Percentiles rank a stretch among this genome's conserved stretches.
phyloP scores from a whole-genome alignment of 176 grass and related monocot genomes.

The Aegilops tauschii region DNA sequence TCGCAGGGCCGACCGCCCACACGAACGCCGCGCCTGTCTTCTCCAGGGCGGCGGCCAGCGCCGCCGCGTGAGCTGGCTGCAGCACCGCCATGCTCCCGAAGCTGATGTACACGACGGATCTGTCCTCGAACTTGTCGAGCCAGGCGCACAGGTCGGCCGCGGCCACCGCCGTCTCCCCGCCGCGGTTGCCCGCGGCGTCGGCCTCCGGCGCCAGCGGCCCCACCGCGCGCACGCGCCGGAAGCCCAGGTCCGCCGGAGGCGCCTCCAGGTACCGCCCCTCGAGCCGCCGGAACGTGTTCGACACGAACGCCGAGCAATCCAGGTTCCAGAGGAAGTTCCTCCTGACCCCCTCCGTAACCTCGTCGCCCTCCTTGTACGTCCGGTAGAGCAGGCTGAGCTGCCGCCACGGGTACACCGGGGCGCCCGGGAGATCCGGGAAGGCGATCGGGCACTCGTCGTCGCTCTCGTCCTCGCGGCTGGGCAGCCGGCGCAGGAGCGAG shows the following conservation, averaged over 20 bases:
- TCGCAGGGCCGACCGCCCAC: constrained; percentile 21
- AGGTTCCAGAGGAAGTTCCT: constrained; percentile 53
- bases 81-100: constrained; percentile 54
- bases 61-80: constrained; percentile 12
- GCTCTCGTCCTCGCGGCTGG: neutral
- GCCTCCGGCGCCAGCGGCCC: constrained; percentile 41
- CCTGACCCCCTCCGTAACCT: constrained; percentile 34
- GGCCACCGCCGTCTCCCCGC: constrained; percentile 12
- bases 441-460: constrained; percentile 16
- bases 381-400: constrained; percentile 37
- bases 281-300: constrained; percentile 42
- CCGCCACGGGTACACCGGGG: constrained; percentile 37
- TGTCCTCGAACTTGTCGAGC: constrained; percentile 44
- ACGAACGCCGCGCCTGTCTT: constrained; percentile 36
- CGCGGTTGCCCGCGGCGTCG: constrained; percentile 4
- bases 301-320: constrained; percentile 29
- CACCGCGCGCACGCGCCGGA: constrained; percentile 27
- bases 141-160: constrained; percentile 38
- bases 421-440: constrained; percentile 31
- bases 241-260: constrained; percentile 35
- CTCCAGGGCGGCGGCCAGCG: constrained; percentile 51
- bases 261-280: constrained; percentile 35
- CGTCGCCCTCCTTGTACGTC: constrained; percentile 29
- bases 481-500: constrained; percentile 35
- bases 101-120: constrained; percentile 51